These are phyloP conservation scores for Cornus kousa DNA, from an alignment of 148 eudicot genomes.

Conservation along the genomic window DNA sequence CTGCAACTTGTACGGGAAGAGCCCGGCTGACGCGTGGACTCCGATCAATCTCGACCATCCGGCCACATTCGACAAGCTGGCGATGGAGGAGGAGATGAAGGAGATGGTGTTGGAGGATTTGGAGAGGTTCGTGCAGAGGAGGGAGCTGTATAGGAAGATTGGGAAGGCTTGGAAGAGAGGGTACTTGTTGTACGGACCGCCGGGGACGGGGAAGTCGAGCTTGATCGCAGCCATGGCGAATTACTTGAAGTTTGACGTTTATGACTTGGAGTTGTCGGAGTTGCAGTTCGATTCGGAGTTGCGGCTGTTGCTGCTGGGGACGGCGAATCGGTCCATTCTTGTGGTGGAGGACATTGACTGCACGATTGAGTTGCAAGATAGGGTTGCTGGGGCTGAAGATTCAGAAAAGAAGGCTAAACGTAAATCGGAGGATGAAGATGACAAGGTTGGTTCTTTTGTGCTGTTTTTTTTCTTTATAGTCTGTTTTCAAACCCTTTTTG, in stretches of 20 bases:
- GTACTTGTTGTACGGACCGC: slow-evolving; percentile 55
- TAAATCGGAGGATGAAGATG: no score
- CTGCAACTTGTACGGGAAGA: neutral
- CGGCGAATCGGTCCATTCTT: slow-evolving; percentile 40
- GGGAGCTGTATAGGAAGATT: slow-evolving; percentile 39
- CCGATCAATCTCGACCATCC: slow-evolving; percentile 54
- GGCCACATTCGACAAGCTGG: slow-evolving; percentile 47
- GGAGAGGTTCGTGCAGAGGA: slow-evolving; percentile 42
- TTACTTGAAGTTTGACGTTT: slow-evolving; percentile 45
- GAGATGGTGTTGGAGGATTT: slow-evolving; percentile 34
- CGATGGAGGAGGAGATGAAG: slow-evolving; percentile 43
- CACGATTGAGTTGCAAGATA: slow-evolving; percentile 31
- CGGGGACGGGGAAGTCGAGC: slow-evolving; percentile 68
- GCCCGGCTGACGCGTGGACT: slow-evolving; percentile 23
- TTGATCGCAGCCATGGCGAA: slow-evolving; percentile 66
- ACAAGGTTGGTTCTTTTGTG: no score
- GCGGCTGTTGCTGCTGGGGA: slow-evolving; percentile 36
- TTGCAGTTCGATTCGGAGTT: slow-evolving; percentile 33
- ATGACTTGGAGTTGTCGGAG: slow-evolving; percentile 46
- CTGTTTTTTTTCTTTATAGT: no score
- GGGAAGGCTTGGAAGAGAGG: slow-evolving; percentile 84
- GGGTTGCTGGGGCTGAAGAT: neutral
- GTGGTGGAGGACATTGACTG: slow-evolving; percentile 67
- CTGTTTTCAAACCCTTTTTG: no score
- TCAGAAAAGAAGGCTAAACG: no score